Evolutionary conservation across 2,329 filamentous ascomycete genomes (phyloP), one percentile per base, ranked within the genome.

Genomic region (Trichoderma sp.): DNA sequence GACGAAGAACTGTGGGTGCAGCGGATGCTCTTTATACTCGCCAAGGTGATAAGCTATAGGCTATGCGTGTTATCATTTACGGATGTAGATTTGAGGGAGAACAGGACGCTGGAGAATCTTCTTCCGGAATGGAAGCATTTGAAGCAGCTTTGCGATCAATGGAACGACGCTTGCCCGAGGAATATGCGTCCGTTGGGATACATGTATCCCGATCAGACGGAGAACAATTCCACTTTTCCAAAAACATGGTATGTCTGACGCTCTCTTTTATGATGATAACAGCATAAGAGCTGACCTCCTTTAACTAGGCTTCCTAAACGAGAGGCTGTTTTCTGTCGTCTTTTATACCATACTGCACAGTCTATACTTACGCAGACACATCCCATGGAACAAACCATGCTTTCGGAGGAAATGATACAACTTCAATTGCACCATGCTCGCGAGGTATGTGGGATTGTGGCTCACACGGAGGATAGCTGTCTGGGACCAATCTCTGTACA

Each of bases 291-390:
- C 47, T 72, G 28, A 64, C 17, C 17, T 68, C 11, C 2, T 20
- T 30, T 26, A 5, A 32, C 4, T 53, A 93, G 91, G 93, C 85
- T 97, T 66, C 90, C 95, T 76, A 96, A 96, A 81, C 88, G 93
- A 71, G 88, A 93, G 4, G 93, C 93, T 3, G 91, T 96, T 36
- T 88, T 97, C 30, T 93, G 93, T 4, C 89, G 93, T 61, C 85
- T 98, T 9, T 94, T 97, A 79, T 98, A 97, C 78, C 95, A 98
- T 78, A 96, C 93, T 0, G 91, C 93, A 26, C 91, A 95, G 82
- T 92, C 93, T 74, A 83, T 98, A 39, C 87, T 98, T 6, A 89
- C 92, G 4, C 93, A 95, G 75, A 91, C 91, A 26, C 92, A 97
- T 78, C 95, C 95, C 0, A 80, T 92, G 66, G 86, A 90, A 47